Evolutionary conservation across 2,329 filamentous ascomycete species (phyloP).

Genomic region (Dactylellina haptotyla): DNA sequence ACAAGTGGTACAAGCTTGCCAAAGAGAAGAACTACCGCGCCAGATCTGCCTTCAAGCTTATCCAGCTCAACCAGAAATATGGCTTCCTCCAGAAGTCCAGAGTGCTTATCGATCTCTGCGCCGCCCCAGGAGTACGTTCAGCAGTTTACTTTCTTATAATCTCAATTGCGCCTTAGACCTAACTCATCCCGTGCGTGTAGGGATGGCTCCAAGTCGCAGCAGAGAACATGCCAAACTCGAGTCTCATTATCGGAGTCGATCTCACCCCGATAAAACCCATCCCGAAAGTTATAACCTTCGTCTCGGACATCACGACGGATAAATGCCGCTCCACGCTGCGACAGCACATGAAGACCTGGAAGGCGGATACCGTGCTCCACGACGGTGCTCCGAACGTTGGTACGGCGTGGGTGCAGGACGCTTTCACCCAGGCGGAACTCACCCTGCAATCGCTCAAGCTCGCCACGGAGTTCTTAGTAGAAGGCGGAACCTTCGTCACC

Average conservation of each 20-base stretch:
- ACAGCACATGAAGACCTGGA: constrained; percentile 92
- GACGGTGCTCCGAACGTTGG: constrained; percentile 98
- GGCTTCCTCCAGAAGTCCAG: constrained; percentile 96
- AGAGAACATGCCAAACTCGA: constrained; percentile 90
- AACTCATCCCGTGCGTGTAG: too few relatives aligned
- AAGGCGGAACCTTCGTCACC: constrained; percentile 92
- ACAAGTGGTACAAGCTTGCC: constrained; percentile 98
- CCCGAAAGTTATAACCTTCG: constrained; percentile 91
- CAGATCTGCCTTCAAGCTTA: constrained; percentile 95
- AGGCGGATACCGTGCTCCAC: constrained; percentile 93
- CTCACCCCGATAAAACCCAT: constrained; percentile 95
- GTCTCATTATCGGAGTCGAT: constrained; percentile 93
- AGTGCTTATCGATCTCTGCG: constrained; percentile 96
- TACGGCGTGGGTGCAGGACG: constrained; percentile 97
- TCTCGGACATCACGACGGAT: constrained; percentile 97
- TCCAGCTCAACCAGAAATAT: constrained; percentile 99
- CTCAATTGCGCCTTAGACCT: constrained; percentile 57
- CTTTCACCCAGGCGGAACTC: constrained; percentile 95
- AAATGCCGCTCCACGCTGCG: constrained; percentile 92
- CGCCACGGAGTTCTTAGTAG: constrained; percentile 88
- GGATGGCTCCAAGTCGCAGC: constrained; percentile 93
- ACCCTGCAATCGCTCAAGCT: constrained; percentile 90
- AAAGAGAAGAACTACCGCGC: constrained; percentile 98
- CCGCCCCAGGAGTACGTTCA: constrained; percentile 78
- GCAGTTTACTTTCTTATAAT: not conserved